Base-by-base conservation (phyloP, 192 early-diverging fungal genomes). In the Coemansia sp. region DNA sequence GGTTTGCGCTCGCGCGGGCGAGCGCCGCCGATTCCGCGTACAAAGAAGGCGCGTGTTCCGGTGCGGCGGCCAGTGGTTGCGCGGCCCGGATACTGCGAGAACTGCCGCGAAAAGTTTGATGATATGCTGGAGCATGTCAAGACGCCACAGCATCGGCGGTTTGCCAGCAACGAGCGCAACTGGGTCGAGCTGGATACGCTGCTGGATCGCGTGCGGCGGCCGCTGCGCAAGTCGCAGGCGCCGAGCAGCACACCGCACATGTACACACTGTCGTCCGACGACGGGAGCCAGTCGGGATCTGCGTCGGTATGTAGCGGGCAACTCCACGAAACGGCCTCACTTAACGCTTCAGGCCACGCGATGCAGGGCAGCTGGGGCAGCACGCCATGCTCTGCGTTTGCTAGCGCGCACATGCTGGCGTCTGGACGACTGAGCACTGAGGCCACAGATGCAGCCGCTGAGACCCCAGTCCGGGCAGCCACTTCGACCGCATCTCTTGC, bases 21-120 rank as follows among this genome's bases (percentile, higher is more conserved):
- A 2, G 54, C 55, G 12, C 67, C 67, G 23, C 67, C 62, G 12
- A 36, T 43, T 17, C 66, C 74, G 36, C 74, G 74, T 20, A 70
- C 67, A 5, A 58, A 58, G 27, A 77, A 77, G 54, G 34, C 67
- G 5, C 62, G 63, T 6, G 67, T 53, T 23, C 62, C 74, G 2
- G 60, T 50, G 27, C 66, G 67, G 9, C 62, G 67, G 5, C 62
- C 67, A 0, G 59, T 42, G 7, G 67, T 66, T 15, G 58, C 67
- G 22, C 58, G 55, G 21, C 77, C 70, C 2, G 77, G 77, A 0
- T 79, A 70, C 45, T 79, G 77, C 62, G 77, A 79, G 53, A 79
- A 79, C 60, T 79, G 77, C 49, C 62, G 61, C 14, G 62, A 48
- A 4, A 79, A 79, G 46, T 79, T 70, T 21, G 70, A 74, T 7